A percentile compares a stretch with the other conserved stretches of the same genome.
These are phyloP conservation scores for Gracilariopsis chorda DNA, from an alignment of 23 red algal genomes.

Conservation along the genomic window DNA sequence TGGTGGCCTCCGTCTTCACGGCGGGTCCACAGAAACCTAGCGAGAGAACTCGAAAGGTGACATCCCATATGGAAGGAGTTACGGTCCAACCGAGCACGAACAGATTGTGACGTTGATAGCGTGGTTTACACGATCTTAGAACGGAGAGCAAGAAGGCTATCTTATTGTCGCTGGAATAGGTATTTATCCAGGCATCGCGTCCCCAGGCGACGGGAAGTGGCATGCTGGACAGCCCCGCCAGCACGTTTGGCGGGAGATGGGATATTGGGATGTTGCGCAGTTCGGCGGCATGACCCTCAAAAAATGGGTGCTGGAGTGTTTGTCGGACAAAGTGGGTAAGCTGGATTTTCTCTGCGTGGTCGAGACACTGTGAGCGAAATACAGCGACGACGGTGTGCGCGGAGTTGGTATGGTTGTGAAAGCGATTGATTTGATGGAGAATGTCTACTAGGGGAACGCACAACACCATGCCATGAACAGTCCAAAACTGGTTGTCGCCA, in stretches of 20 bases:
- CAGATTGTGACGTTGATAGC: slow-evolving; percentile 10
- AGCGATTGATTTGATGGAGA: slow-evolving; percentile 50
- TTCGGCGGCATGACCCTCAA: slow-evolving; percentile 21
- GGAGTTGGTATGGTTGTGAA: slow-evolving; percentile 20
- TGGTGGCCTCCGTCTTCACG: slow-evolving; percentile 48
- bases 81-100: slow-evolving; percentile 70
- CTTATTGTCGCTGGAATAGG: slow-evolving; percentile 42
- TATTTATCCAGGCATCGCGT: slow-evolving; percentile 60
- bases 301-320: slow-evolving; percentile 1
- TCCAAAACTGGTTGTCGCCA: slow-evolving; percentile 50
- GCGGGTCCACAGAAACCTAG: slow-evolving; percentile 34
- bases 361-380: slow-evolving; percentile 20
- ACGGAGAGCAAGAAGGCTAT: slow-evolving; percentile 20
- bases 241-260: slow-evolving; percentile 41
- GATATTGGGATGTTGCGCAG: slow-evolving; percentile 20
- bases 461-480: slow-evolving; percentile 48
- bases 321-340: slow-evolving; percentile 18
- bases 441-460: slow-evolving; percentile 64
- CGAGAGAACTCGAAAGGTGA: slow-evolving; percentile 35
- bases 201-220: slow-evolving; percentile 35
- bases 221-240: slow-evolving; percentile 40
- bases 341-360: neutral
- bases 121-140: neutral
- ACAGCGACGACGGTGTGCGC: slow-evolving; percentile 37
- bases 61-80: slow-evolving; percentile 46